A percentile compares a stretch with the other conserved stretches of the same genome.
Conservation (phyloP, 176 grass and related monocot species). For the Microstegium vimineum region DNA sequence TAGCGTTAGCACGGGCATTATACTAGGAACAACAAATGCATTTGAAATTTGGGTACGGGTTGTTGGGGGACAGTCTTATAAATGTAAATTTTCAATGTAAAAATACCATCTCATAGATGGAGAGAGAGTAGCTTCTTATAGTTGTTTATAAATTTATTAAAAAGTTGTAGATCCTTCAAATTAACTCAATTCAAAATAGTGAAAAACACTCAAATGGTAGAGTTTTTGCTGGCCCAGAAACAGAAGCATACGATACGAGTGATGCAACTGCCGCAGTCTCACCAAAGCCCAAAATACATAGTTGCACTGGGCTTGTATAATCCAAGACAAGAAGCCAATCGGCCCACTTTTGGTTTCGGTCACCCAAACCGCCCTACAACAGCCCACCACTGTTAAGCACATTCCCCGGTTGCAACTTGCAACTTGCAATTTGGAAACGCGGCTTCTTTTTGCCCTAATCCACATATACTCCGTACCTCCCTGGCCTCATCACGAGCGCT, state of each 20-base stretch:
- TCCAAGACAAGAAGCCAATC: background rate
- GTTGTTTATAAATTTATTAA: no score
- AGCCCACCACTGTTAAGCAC: background rate
- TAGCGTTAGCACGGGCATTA: no score
- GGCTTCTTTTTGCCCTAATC: conserved; percentile 25
- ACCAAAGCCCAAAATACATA: background rate
- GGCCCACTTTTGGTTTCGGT: background rate
- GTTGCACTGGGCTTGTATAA: background rate
- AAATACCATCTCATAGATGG: background rate
- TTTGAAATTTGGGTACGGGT: no score
- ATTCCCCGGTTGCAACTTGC: background rate
- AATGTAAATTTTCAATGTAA: no score
- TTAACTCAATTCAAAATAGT: background rate
- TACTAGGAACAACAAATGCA: no score
- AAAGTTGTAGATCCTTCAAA: background rate
- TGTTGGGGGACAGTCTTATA: no score
- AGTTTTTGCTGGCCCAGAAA: background rate
- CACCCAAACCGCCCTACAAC: background rate
- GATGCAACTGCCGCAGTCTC: background rate
- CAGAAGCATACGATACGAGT: background rate
- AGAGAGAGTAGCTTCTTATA: background rate
- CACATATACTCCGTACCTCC: background rate
- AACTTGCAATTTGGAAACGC: no score
- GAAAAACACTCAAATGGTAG: background rate
- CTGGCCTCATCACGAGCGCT: background rate